Evolutionary conservation across 371 early-diverging fungal genomes (phyloP).

Genomic region (Rhizopus arrhizus): DNA sequence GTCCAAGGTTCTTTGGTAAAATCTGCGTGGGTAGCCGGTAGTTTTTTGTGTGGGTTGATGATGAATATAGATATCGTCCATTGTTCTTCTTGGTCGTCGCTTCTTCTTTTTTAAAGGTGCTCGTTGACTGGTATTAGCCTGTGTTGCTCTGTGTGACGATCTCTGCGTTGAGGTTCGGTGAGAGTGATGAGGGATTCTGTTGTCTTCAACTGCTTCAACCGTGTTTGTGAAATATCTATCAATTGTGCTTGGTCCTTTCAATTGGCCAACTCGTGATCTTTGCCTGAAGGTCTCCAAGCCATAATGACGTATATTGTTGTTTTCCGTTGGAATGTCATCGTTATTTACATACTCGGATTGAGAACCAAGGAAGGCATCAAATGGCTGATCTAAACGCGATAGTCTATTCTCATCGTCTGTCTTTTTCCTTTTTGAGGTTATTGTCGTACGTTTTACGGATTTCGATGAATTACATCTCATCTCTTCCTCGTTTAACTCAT

Average conservation of each 20-base stretch:
- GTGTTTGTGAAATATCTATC: not conserved
- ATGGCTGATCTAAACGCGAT: conserved; percentile 2
- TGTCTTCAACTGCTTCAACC: conserved; percentile 13
- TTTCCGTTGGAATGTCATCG: not conserved
- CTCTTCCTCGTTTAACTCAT: conserved; percentile 7
- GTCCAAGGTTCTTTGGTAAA: not conserved
- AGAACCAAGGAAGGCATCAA: conserved; percentile 4
- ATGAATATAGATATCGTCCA: conserved; percentile 21
- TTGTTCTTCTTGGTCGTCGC: conserved; percentile 6
- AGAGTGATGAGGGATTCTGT: not conserved
- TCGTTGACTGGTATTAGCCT: not conserved
- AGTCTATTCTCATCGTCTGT: not conserved
- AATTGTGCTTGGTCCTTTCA: not conserved
- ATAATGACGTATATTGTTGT: not conserved
- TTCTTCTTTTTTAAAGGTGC: not conserved
- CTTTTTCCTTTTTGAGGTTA: not conserved
- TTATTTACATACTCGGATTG: not conserved
- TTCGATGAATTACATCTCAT: not conserved
- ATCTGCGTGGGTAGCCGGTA: not conserved
- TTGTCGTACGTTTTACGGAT: not conserved
- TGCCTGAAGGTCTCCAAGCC: too few relatives aligned
- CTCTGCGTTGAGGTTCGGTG: not conserved
- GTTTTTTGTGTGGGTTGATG: not conserved
- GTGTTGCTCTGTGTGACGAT: conserved; percentile 7
- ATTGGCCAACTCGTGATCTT: not conserved